These are phyloP conservation scores for Beta vulgaris DNA, from an alignment of 148 eudicot species.

Conservation along the genomic window DNA sequence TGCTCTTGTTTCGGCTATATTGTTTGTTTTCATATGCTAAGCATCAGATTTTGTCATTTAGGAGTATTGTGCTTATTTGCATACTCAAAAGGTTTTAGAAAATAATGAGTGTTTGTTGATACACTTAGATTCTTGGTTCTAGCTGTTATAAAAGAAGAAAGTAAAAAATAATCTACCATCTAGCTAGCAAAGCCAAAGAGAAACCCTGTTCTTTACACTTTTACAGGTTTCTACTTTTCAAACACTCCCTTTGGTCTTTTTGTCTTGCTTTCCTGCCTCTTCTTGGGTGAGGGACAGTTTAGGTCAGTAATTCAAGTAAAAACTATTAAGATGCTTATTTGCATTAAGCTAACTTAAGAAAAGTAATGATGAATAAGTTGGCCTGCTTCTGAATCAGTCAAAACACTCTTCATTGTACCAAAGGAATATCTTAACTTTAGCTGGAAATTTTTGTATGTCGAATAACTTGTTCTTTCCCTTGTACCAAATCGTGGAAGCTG, in stretches of 20 bases:
- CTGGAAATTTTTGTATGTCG: background rate
- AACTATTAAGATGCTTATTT: background rate
- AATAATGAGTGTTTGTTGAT: background rate
- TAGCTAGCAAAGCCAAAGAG: constrained; percentile 6
- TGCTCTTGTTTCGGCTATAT: background rate
- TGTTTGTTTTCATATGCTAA: background rate
- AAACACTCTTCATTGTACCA: background rate
- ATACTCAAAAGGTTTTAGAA: background rate
- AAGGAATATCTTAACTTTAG: background rate
- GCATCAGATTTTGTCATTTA: background rate
- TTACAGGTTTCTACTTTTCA: constrained; percentile 9
- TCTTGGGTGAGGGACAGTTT: constrained; percentile 1
- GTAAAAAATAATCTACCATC: background rate
- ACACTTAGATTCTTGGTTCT: background rate
- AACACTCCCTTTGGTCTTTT: constrained; percentile 14
- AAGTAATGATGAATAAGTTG: background rate
- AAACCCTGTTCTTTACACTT: constrained; percentile 11
- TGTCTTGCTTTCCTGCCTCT: constrained; percentile 11
- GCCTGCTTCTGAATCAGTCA: background rate
- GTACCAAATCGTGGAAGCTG: background rate
- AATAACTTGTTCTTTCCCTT: background rate
- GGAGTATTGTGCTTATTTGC: constrained; percentile 14
- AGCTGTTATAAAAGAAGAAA: background rate
- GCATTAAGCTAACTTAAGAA: background rate
- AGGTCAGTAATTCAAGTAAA: background rate